phyloP scores from a whole-genome alignment of 2,329 filamentous ascomycete genomes.

The Sporothrix dimorphospora region DNA sequence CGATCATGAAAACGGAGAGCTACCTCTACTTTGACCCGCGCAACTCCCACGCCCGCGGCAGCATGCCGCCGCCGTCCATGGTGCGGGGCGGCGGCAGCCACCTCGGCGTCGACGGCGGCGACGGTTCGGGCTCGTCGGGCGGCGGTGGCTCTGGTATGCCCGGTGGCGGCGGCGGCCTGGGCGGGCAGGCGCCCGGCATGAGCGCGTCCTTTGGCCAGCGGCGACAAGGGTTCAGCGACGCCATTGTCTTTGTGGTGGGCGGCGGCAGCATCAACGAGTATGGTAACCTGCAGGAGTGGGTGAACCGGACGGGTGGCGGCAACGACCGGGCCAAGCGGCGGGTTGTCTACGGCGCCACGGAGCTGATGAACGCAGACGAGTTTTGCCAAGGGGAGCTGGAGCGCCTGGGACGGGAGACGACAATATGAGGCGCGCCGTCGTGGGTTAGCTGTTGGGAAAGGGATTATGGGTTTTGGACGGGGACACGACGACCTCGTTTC shows the following conservation, averaged over 20 bases:
- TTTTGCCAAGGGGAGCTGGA: conserved; percentile 68
- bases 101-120: conserved; percentile 33
- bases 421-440: conserved; percentile 17
- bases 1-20: conserved; percentile 93
- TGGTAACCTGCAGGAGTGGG: conserved; percentile 96
- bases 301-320: conserved; percentile 66
- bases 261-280: conserved; percentile 99
- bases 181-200: conserved; percentile 62
- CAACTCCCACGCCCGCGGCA: conserved; percentile 88
- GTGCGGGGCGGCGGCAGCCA: conserved; percentile 49
- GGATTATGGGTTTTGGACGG: not conserved
- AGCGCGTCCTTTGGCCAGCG: conserved; percentile 88
- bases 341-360: conserved; percentile 94
- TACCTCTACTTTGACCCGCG: conserved; percentile 98
- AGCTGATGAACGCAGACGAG: conserved; percentile 70
- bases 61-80: conserved; percentile 77
- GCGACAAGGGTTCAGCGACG: conserved; percentile 85
- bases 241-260: conserved; percentile 91
- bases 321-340: conserved; percentile 67
- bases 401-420: conserved; percentile 62
- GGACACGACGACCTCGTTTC: not conserved
- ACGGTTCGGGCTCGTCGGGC: conserved; percentile 46
- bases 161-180: conserved; percentile 40
- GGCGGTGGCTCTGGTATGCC: conserved; percentile 42
- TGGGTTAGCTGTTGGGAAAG: not conserved